Evolutionary conservation across 2,329 filamentous ascomycete genomes (phyloP), one percentile per base, ranked within the genome.

Genomic region (Aureobasidium subglaciale): DNA sequence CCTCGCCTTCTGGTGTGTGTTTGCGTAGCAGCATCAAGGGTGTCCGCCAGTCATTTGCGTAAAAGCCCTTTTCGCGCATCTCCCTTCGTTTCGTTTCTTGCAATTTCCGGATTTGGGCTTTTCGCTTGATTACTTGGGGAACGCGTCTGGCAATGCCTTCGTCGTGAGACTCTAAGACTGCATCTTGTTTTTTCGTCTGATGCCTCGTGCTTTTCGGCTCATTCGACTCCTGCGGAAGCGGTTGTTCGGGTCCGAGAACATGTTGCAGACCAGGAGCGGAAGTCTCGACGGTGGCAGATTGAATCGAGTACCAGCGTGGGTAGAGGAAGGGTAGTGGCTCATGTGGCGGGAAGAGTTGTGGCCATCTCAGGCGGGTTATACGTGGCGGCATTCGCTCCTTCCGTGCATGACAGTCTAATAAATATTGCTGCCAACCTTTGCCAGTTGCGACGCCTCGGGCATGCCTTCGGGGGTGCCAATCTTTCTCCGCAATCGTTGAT

Each of bases 351-450:
- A 48, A 34, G 3, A 41, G 20, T 48, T 37, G 54, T 2, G 43
- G 54, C 43, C 54, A 48, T 50, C 11, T 34, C 18, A 48, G 43
- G 43, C 42, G 54, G 1, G 42, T 40, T 9, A 34, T 48, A 37
- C 43, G 54, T 18, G 54, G 35, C 37, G 54, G 54, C 54, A 56
- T 56, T 50, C 45, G 54, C 45, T 42, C 42, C 22, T 34, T 22
- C 27, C 13, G 20, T 42, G 37, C 27, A 34, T 42, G 27, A 15
- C 25, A 22, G 16, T 10, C 8, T 6, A 52, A 41, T 22, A 18
- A 34, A 24, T 32, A 3, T 25, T 42, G 15, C 27, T 18, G 29
- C 32, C 20, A n/a, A 15, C 18, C 13, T 7, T 22, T 27, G 22
- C 16, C 24, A 29, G n/a, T n/a, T n/a, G n/a, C n/a, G n/a, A n/a